Evolutionary conservation across 768 basidiomycete genomes (phyloP).

Genomic region (Pisolithus microcarpus): DNA sequence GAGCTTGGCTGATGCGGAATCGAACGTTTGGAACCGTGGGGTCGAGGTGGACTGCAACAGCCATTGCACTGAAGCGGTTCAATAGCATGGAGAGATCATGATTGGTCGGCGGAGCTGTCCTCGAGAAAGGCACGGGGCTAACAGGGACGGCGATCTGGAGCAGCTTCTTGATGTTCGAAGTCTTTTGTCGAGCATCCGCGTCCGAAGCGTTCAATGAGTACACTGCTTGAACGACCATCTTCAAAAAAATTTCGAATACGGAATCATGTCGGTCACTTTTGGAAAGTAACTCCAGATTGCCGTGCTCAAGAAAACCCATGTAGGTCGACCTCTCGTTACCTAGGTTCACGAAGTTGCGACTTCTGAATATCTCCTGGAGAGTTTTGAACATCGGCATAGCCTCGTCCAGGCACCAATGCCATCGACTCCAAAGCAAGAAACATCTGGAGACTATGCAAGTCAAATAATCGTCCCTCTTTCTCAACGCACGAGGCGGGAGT

Average conservation of each 20-base stretch:
- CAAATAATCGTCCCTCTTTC: slow-evolving; percentile 65
- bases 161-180: slow-evolving; percentile 54
- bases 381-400: slow-evolving; percentile 52
- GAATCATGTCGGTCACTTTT: slow-evolving; percentile 52
- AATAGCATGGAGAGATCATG: slow-evolving; percentile 68
- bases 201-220: slow-evolving; percentile 23
- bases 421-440: slow-evolving; percentile 62
- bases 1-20: slow-evolving; percentile 57
- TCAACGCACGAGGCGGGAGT: slow-evolving; percentile 32
- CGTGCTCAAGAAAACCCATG: slow-evolving; percentile 59
- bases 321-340: slow-evolving; percentile 54
- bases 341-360: slow-evolving; percentile 70
- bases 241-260: slow-evolving; percentile 73
- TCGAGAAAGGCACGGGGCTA: slow-evolving; percentile 58
- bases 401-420: slow-evolving; percentile 66
- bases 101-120: slow-evolving; percentile 39
- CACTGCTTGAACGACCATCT: slow-evolving; percentile 66
- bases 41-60: slow-evolving; percentile 64
- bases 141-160: slow-evolving; percentile 68
- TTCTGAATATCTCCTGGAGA: slow-evolving; percentile 67
- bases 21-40: slow-evolving; percentile 39
- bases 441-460: slow-evolving; percentile 64
- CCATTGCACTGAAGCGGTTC: slow-evolving; percentile 73
- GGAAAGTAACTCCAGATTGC: slow-evolving; percentile 47
- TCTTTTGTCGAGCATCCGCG: slow-evolving; percentile 27